These are phyloP conservation scores for Cicer yamashitae DNA, from an alignment of 306 rosid genomes.

Conservation along the genomic window DNA sequence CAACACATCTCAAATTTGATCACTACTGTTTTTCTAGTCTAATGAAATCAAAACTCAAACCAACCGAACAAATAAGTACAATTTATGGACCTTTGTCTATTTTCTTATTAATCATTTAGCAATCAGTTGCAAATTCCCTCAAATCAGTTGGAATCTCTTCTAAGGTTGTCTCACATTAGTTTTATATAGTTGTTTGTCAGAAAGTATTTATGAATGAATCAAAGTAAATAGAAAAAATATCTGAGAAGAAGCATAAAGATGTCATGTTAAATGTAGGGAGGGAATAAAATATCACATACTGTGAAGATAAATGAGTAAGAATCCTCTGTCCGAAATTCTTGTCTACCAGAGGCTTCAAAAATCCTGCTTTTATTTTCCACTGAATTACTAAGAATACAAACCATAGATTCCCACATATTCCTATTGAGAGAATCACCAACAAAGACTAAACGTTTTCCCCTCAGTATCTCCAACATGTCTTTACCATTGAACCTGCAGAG, in stretches of 20 bases:
- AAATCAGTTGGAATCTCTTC: neutral
- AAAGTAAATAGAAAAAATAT: neutral
- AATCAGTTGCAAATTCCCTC: neutral
- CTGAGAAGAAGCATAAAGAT: constrained; percentile 9
- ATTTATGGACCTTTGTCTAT: neutral
- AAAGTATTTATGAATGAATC: neutral
- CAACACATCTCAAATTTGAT: constrained; percentile 7
- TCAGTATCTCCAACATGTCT: constrained; percentile 66
- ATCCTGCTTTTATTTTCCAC: constrained; percentile 63
- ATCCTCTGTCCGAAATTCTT: constrained; percentile 75
- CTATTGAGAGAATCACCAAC: constrained; percentile 91
- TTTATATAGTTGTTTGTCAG: no score
- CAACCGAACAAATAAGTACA: no score
- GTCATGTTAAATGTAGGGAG: constrained; percentile 10
- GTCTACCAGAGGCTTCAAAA: constrained; percentile 76
- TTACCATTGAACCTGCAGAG: constrained; percentile 68
- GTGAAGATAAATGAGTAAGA: constrained; percentile 77
- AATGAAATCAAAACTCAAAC: neutral
- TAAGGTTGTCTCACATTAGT: no score
- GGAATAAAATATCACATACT: constrained; percentile 53
- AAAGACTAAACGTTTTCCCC: constrained; percentile 77
- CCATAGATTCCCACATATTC: constrained; percentile 94
- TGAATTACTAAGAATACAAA: constrained; percentile 76
- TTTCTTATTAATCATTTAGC: neutral
- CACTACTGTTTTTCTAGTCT: neutral